phyloP scores from a whole-genome alignment of 2,329 filamentous ascomycete species.

The Trematosphaeria pertusa region DNA sequence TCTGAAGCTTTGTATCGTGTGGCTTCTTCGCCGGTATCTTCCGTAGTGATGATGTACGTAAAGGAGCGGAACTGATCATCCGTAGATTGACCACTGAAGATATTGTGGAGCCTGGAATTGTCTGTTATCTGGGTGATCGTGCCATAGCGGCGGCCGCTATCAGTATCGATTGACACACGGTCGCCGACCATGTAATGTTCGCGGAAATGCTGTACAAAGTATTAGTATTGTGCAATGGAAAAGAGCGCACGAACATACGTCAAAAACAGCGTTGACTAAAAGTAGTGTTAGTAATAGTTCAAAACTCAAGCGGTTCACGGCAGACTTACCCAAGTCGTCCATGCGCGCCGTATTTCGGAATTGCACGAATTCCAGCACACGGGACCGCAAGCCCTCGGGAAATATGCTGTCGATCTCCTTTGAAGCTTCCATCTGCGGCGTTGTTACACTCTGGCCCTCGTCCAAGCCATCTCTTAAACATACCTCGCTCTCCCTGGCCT shows the following conservation, averaged over 20 bases:
- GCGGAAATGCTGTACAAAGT: constrained; percentile 36
- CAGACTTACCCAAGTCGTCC: constrained; percentile 72
- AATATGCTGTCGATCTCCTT: constrained; percentile 91
- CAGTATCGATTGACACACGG: constrained; percentile 42
- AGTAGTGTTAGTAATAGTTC: constrained; percentile 45
- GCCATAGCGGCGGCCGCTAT: constrained; percentile 36
- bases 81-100: constrained; percentile 32
- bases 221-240: constrained; percentile 16
- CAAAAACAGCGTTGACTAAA: constrained; percentile 41
- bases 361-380: constrained; percentile 91
- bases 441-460: constrained; percentile 39
- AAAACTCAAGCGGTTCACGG: background rate
- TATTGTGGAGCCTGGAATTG: constrained; percentile 35
- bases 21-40: constrained; percentile 52
- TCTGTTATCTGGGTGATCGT: constrained; percentile 41
- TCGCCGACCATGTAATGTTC: constrained; percentile 43
- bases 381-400: constrained; percentile 87
- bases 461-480: constrained; percentile 46
- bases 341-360: constrained; percentile 82
- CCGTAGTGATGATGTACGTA: constrained; percentile 42
- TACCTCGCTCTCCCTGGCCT: constrained; percentile 91
- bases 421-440: constrained; percentile 66
- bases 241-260: too few relatives aligned
- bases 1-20: constrained; percentile 59
- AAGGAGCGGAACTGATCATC: constrained; percentile 41